Percentiles rank a stretch among this genome's conserved stretches.
Conservation (phyloP, 2,329 filamentous ascomycete species). For the Monosporascus sp. region DNA sequence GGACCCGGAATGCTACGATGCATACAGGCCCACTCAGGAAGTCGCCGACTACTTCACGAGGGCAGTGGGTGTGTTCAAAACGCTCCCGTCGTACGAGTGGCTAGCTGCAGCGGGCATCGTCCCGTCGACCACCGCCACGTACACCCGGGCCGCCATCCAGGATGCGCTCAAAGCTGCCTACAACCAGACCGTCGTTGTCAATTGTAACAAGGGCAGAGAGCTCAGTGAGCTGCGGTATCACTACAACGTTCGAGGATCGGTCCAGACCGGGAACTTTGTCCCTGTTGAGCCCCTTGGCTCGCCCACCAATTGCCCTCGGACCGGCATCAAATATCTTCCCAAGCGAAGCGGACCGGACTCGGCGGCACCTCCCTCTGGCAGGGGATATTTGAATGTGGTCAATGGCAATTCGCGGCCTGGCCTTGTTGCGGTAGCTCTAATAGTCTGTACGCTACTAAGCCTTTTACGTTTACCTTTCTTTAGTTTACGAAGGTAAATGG, state of each 20-base stretch:
- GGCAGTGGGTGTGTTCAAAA: conserved; percentile 61
- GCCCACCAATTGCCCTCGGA: conserved; percentile 56
- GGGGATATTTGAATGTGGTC: too few species aligned
- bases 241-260: conserved; percentile 55
- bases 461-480: too few species aligned
- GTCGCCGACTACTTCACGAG: conserved; percentile 65
- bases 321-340: conserved; percentile 60
- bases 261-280: conserved; percentile 58
- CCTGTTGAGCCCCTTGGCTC: conserved; percentile 46
- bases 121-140: conserved; percentile 51
- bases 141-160: conserved; percentile 55
- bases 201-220: conserved; percentile 41
- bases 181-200: conserved; percentile 52
- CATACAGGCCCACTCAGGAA: conserved; percentile 57
- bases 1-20: conserved; percentile 59
- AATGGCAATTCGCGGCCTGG: too few species aligned
- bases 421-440: too few species aligned
- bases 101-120: conserved; percentile 57
- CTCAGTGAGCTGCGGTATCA: conserved; percentile 58
- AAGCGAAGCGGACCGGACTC: conserved; percentile 32
- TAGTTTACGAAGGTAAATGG: too few species aligned
- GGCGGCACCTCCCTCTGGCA: too few species aligned
- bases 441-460: too few species aligned
- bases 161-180: conserved; percentile 49
- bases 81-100: conserved; percentile 59